phyloP scores from a whole-genome alignment of 495 filamentous ascomycete genomes.

The Umbilicaria muhlenbergii region DNA sequence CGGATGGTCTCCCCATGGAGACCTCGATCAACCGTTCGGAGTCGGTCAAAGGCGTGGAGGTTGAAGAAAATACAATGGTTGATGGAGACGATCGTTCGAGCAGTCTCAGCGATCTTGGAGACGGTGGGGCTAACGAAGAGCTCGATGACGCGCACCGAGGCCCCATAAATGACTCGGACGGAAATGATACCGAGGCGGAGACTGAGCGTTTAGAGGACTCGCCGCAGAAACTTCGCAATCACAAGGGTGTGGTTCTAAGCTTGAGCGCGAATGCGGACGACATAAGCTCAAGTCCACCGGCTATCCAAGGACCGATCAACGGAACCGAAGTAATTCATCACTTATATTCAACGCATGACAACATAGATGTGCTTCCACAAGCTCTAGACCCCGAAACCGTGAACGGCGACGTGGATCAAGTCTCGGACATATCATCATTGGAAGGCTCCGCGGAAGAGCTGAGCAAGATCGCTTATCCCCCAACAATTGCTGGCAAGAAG shows the following conservation, averaged over 20 bases:
- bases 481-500: slow-evolving; percentile 26
- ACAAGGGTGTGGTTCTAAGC: slow-evolving; percentile 45
- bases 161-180: slow-evolving; percentile 23
- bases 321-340: no score
- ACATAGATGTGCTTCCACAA: no score
- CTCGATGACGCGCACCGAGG: slow-evolving; percentile 32
- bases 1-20: no score
- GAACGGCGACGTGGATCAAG: no score
- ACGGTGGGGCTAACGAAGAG: slow-evolving; percentile 45
- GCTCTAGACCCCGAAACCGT: no score
- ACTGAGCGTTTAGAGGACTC: slow-evolving; percentile 89
- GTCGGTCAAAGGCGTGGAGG: no score
- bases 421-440: no score
- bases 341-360: no score
- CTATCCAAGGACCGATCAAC: no score
- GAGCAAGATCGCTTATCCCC: slow-evolving; percentile 6
- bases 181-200: slow-evolving; percentile 93
- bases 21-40: no score
- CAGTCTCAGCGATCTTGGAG: slow-evolving; percentile 88
- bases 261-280: slow-evolving; percentile 1
- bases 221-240: slow-evolving; percentile 53
- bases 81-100: slow-evolving; percentile 38
- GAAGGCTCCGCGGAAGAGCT: no score
- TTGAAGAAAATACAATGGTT: slow-evolving; percentile 2
- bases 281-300: no score